Percentiles rank a stretch among this genome's conserved stretches.
phyloP scores from a whole-genome alignment of 2,329 filamentous ascomycete genomes.

The Eutypella sp. region DNA sequence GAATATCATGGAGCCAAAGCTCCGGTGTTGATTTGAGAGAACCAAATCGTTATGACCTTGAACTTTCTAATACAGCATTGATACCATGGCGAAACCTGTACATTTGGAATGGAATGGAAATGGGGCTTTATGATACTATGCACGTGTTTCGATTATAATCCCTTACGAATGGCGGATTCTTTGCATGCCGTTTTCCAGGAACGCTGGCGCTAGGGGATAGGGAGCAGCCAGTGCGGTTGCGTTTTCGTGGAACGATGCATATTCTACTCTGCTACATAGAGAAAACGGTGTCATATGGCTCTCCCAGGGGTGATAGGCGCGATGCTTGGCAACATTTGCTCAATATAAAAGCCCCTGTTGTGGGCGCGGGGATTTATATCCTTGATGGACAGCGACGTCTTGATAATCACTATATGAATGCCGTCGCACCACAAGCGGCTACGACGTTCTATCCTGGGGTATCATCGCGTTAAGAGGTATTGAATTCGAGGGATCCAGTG shows the following conservation, averaged over 20 bases:
- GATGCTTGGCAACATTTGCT: constrained; percentile 18
- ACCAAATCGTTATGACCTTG: constrained; percentile 7
- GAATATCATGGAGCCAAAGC: constrained; percentile 25
- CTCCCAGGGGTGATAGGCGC: constrained; percentile 17
- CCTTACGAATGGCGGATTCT: constrained; percentile 12
- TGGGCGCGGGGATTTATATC: constrained; percentile 5
- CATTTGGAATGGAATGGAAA: constrained; percentile 15
- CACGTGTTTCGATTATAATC: constrained; percentile 17
- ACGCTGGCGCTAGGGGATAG: constrained; percentile 17
- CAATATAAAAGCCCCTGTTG: constrained; percentile 21
- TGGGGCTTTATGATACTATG: constrained; percentile 15
- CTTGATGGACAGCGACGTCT: constrained; percentile 4
- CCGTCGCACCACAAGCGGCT: no score
- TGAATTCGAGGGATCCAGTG: no score
- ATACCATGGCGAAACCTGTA: constrained; percentile 17
- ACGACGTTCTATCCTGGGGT: no score
- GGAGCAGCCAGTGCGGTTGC: constrained; percentile 19
- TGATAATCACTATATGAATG: background rate
- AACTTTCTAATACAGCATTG: constrained; percentile 9
- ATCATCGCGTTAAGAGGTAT: no score
- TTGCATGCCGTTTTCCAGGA: constrained; percentile 11
- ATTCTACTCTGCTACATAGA: constrained; percentile 22
- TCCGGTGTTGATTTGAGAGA: constrained; percentile 15
- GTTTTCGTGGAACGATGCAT: constrained; percentile 20
- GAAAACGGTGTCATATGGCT: constrained; percentile 14